Percentiles rank a stretch among this genome's conserved stretches.
These are phyloP conservation scores for Mallotus nudiflorus DNA, from an alignment of 345 rosid genomes.

Conservation along the genomic window DNA sequence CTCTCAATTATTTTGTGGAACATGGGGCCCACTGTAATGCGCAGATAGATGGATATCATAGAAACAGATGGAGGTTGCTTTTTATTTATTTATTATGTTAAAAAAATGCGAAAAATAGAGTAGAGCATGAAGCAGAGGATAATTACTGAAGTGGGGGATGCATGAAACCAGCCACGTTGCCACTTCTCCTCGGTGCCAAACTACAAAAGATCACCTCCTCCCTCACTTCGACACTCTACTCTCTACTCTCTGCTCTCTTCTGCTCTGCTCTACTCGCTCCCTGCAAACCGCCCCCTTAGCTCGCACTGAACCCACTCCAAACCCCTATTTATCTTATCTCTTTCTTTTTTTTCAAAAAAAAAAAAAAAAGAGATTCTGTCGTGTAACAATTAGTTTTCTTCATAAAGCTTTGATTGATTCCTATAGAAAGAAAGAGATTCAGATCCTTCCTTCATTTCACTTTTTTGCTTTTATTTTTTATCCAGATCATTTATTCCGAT, in stretches of 20 bases:
- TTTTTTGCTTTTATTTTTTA: background rate
- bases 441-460: constrained; percentile 23
- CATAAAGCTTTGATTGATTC: no score
- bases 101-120: no score
- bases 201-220: constrained; percentile 14
- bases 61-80: no score
- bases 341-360: constrained; percentile 29
- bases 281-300: no score
- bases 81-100: no score
- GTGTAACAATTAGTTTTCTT: background rate
- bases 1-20: background rate
- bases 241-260: constrained; percentile 10
- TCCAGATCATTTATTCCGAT: constrained; percentile 29
- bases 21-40: background rate
- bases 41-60: no score
- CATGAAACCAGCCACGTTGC: constrained; percentile 60
- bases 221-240: constrained; percentile 10
- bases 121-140: no score
- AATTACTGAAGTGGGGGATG: constrained; percentile 17
- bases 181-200: constrained; percentile 31
- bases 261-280: no score
- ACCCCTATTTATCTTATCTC: no score
- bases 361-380: background rate
- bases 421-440: constrained; percentile 34
- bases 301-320: background rate